phyloP scores from a whole-genome alignment of 148 eudicot genomes.

The Rhododendron mucronatum region DNA sequence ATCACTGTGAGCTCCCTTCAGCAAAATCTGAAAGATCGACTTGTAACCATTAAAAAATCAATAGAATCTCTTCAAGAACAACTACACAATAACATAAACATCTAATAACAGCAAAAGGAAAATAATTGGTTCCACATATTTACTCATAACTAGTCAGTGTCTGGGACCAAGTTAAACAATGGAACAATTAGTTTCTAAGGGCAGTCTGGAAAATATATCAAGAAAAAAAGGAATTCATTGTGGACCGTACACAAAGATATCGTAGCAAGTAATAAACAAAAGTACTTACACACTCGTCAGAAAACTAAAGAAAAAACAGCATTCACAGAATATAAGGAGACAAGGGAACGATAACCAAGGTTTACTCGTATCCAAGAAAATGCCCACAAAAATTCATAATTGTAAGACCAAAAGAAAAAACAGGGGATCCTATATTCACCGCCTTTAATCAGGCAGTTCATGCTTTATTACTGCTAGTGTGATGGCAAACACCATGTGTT shows the following conservation, averaged over 20 bases:
- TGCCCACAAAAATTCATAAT: not conserved
- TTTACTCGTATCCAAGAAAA: not conserved
- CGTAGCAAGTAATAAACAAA: not conserved
- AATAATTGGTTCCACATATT: not conserved
- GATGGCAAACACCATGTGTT: too few species aligned
- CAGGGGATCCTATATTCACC: not conserved
- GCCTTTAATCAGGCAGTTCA: not conserved
- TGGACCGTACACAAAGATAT: not conserved
- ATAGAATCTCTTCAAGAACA: not conserved
- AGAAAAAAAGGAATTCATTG: not conserved
- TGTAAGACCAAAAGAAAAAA: not conserved
- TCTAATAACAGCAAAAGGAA: not conserved
- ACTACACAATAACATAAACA: not conserved
- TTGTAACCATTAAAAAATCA: not conserved
- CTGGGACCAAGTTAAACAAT: not conserved
- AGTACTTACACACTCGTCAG: not conserved
- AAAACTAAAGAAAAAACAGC: not conserved
- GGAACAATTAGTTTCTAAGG: not conserved
- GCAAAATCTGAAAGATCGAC: constrained; percentile 60
- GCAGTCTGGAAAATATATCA: not conserved
- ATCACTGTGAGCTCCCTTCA: constrained; percentile 75
- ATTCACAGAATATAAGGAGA: not conserved
- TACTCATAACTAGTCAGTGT: constrained; percentile 5
- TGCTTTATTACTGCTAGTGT: not conserved
- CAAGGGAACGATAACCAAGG: not conserved